Conservation (phyloP, 345 rosid species). For the Eucalyptus melliodora region DNA sequence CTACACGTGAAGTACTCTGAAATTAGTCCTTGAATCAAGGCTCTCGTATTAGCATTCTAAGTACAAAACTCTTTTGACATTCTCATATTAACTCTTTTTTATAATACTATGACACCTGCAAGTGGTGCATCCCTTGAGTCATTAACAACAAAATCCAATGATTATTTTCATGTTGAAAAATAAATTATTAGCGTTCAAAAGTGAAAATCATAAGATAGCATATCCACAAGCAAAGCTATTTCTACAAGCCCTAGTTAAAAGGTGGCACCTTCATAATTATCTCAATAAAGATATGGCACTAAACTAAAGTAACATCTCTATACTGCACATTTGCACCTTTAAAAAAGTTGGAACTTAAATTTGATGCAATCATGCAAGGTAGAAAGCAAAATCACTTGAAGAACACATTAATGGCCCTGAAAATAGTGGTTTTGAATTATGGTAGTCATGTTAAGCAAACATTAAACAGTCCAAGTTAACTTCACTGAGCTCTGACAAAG, state of each 20-base stretch:
- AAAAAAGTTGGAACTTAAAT: background rate
- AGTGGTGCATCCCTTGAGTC: background rate
- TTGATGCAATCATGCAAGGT: background rate
- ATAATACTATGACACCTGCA: background rate
- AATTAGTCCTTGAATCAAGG: background rate
- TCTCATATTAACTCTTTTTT: background rate
- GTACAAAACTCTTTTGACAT: background rate
- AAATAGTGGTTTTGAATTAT: background rate
- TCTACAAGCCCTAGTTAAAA: background rate
- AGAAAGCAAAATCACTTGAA: background rate
- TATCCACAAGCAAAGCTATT: background rate
- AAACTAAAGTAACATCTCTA: background rate
- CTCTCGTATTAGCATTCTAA: background rate
- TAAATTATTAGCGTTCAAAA: background rate
- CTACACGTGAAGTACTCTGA: slow-evolving; percentile 14
- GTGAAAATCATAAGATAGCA: background rate
- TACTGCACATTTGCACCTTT: background rate
- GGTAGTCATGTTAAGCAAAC: background rate
- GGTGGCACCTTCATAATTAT: background rate
- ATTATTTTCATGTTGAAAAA: background rate
- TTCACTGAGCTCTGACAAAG: background rate
- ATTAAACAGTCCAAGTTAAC: background rate
- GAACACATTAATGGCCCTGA: background rate
- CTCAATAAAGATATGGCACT: background rate
- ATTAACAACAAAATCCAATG: background rate